phyloP scores from a whole-genome alignment of 192 early-diverging fungal genomes.

The Backusella circina region DNA sequence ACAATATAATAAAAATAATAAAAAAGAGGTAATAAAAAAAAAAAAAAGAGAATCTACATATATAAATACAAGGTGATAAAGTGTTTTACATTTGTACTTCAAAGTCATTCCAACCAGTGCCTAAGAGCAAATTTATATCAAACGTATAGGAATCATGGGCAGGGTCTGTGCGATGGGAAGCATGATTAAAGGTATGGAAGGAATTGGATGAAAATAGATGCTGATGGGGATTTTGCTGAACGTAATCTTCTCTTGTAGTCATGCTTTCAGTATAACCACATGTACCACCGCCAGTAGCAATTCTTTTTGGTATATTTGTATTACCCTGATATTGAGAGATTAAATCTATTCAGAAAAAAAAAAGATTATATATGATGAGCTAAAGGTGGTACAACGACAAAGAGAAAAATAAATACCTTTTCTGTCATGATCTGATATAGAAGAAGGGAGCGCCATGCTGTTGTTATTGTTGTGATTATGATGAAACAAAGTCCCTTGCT shows the following conservation, averaged over 20 bases:
- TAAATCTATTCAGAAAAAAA: not conserved
- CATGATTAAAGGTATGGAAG: slow-evolving; percentile 15
- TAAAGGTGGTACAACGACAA: not conserved
- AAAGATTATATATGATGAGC: not conserved
- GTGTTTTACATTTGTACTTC: slow-evolving; percentile 20
- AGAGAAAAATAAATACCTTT: not conserved
- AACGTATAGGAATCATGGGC: slow-evolving; percentile 8
- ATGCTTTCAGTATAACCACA: not conserved
- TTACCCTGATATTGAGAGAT: not conserved
- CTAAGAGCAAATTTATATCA: slow-evolving; percentile 6
- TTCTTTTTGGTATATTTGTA: not conserved
- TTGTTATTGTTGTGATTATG: not conserved
- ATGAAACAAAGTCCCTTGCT: not conserved
- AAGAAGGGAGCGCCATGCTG: not conserved
- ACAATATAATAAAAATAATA: not conserved
- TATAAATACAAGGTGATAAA: not conserved
- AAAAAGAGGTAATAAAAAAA: not conserved
- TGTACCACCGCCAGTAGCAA: not conserved
- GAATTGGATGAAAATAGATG: slow-evolving; percentile 21
- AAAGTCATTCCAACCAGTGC: slow-evolving; percentile 21
- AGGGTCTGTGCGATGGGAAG: slow-evolving; percentile 1
- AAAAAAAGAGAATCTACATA: not conserved
- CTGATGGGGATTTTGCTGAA: slow-evolving; percentile 19
- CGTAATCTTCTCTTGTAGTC: not conserved
- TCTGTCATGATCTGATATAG: not conserved